Base-by-base conservation (phyloP, 257 asterid species). In the Penstemon newberryi region DNA sequence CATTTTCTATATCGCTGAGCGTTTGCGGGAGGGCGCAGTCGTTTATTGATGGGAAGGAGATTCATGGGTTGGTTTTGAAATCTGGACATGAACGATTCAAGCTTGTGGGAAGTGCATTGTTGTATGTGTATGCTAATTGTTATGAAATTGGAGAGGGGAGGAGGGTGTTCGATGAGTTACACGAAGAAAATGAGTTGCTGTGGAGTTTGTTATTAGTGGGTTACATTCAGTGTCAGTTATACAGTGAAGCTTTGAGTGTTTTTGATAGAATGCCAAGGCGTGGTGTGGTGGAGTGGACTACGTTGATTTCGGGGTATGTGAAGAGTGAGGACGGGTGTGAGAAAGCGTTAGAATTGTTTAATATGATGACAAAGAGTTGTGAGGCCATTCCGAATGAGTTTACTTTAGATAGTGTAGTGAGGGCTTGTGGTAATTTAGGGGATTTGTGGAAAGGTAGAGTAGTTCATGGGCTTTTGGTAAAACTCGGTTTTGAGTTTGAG, bases 191-290 rank as follows among this genome's bases (percentile, higher is more conserved):
- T 54, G 92, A 78, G 70, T 64, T 84, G 67, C 56, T 89, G 45
- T 87, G 95, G 96, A 83, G 95, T 73, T 79, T 83, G 83, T 86
- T 92, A 92, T 77, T 92, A 52, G 82, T 75, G 33, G 87, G 87
- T 7, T 89, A 83, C 73, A 96, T 84, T 61, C 85, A 83, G 67
- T 81, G 90, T 47, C 67, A 76, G 65, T 67, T 84, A 47, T 67
- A 86, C 86, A 66, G 55, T 43, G 89, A 89, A 37, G 98, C 95
- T 45, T 67, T 73, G 52, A 39, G 25, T 46, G 65, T 89, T 50
- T 89, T 92, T 15, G 61, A 49, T 36, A 54, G 67, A 73, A 92
- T 87, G 92, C 95, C 96, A 0, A 50, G 15, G 46, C 89, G 77
- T 8, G 77, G 89, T 58, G 92, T 92, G 73, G 83, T 87, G 67